Conservation (phyloP, 495 filamentous ascomycete species). For the Oleoguttula mirabilis region DNA sequence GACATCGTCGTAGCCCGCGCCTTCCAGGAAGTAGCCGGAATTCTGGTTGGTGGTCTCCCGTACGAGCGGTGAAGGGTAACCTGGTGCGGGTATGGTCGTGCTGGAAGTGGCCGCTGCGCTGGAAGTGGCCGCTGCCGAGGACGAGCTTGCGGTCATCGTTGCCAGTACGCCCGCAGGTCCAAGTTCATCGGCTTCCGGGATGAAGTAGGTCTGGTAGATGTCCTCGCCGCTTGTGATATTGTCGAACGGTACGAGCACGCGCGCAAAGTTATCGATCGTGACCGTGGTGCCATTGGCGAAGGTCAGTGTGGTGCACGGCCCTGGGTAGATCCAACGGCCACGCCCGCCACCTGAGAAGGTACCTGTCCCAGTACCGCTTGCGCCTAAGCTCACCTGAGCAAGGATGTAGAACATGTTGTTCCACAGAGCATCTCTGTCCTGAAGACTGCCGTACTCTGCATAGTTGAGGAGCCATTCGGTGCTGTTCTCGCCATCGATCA, state of each 20-base stretch:
- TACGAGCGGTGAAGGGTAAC: constrained; percentile 41
- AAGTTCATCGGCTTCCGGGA: constrained; percentile 1
- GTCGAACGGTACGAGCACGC: constrained; percentile 11
- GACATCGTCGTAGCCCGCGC: constrained; percentile 34
- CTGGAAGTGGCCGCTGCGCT: constrained; percentile 3
- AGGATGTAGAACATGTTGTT: constrained; percentile 21
- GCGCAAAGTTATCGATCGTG: constrained; percentile 13
- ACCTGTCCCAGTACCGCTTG: constrained; percentile 21
- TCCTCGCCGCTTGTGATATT: constrained; percentile 29
- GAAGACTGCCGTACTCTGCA: constrained; percentile 14
- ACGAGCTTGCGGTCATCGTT: constrained; percentile 10
- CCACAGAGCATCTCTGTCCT: constrained; percentile 19
- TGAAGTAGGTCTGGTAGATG: constrained; percentile 29
- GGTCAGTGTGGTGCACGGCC: constrained; percentile 20
- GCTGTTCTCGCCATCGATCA: constrained; percentile 27
- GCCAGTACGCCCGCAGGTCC: constrained; percentile 5
- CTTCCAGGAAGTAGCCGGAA: constrained; percentile 39
- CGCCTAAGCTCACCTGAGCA: constrained; percentile 17
- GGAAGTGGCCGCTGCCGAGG: not conserved
- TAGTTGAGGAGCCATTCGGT: constrained; percentile 16
- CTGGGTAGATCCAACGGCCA: constrained; percentile 16
- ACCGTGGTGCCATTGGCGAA: constrained; percentile 25
- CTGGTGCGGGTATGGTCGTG: constrained; percentile 25
- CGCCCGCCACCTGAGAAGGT: constrained; percentile 24
- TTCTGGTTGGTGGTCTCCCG: constrained; percentile 32